Evolutionary conservation across 139 green algal species (phyloP), one percentile per base, ranked within the genome.

Genomic region (Deuterostichococcus epilithicus): DNA sequence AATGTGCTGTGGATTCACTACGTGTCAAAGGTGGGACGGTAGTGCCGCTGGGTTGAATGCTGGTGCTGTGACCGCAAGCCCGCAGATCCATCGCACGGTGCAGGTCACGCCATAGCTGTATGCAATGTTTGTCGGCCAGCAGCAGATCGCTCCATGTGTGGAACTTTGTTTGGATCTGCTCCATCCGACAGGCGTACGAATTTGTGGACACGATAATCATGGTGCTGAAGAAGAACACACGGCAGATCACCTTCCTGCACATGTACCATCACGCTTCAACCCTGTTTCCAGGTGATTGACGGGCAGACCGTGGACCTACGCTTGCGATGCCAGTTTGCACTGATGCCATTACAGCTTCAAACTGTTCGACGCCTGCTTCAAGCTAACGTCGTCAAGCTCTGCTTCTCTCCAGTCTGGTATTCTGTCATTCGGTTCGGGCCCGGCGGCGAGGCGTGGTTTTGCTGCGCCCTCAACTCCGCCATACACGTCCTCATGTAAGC

Each of bases 171-270:
- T 8, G 13, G 8, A 13, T 20, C 20, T 5, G 28, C 52, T n/a
- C 28, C 13, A 63, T 63, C 52, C 18, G 3, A 60, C 69, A 82
- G 81, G 80, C 78, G 38, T 91, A 89, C 68, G 86, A 91, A 77
- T 91, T 87, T 44, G 72, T 84, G 4, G 86, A 91, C 82, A 91
- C 86, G 1, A 28, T 87, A 20, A 89, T 91, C 81, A 91, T 91
- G 86, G 80, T 91, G 23, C 73, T 91, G 33, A 88, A 89, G 71
- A 86, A 86, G 75, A 91, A 89, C 76, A 79, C 82, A n/a, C 74
- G 65, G 33, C 78, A 73, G 73, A 81, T 89, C 45, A 80, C 67
- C 70, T 86, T 89, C 74, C 85, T 89, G 60, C 85, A 89, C 68
- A 70, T 87, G 38, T 89, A 89, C 79, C 85, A 89, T 73, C 85